These are phyloP conservation scores for Penicillium brasilianum DNA, from an alignment of 2,329 filamentous ascomycete genomes.

Conservation along the genomic window DNA sequence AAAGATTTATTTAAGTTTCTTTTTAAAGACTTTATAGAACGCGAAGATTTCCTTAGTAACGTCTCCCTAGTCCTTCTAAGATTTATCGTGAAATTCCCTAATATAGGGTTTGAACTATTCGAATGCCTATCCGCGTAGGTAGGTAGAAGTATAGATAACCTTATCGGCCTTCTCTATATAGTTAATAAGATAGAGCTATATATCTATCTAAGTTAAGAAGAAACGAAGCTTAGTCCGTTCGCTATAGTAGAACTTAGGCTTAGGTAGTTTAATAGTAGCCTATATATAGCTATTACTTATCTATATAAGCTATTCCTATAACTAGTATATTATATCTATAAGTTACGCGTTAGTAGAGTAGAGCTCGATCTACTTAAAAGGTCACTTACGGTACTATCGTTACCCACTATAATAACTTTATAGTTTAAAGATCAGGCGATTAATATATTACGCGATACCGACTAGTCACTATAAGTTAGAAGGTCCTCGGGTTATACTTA, in stretches of 20 bases:
- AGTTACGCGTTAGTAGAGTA: background rate
- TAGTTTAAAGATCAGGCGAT: no score
- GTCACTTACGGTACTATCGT: background rate
- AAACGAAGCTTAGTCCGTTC: background rate
- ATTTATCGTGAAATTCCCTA: slow-evolving; percentile 12
- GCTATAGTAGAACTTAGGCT: background rate
- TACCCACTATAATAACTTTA: background rate
- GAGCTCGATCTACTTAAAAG: background rate
- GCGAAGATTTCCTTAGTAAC: slow-evolving; percentile 9
- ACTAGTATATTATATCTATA: no score
- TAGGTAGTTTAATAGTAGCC: background rate
- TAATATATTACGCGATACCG: no score
- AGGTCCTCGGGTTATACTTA: no score
- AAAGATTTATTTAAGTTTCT: slow-evolving; percentile 12
- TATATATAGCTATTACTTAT: background rate
- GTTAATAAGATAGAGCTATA: background rate
- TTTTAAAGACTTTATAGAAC: slow-evolving; percentile 6
- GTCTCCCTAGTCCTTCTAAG: background rate
- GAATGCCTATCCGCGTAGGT: slow-evolving; percentile 2
- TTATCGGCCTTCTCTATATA: background rate
- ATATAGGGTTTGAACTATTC: slow-evolving; percentile 14
- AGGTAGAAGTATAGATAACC: slow-evolving; percentile 12
- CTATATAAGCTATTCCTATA: background rate
- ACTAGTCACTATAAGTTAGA: no score
- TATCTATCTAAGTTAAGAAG: background rate